These are phyloP conservation scores for Solanum clarkiae DNA, from an alignment of 257 asterid genomes.

Conservation along the genomic window DNA sequence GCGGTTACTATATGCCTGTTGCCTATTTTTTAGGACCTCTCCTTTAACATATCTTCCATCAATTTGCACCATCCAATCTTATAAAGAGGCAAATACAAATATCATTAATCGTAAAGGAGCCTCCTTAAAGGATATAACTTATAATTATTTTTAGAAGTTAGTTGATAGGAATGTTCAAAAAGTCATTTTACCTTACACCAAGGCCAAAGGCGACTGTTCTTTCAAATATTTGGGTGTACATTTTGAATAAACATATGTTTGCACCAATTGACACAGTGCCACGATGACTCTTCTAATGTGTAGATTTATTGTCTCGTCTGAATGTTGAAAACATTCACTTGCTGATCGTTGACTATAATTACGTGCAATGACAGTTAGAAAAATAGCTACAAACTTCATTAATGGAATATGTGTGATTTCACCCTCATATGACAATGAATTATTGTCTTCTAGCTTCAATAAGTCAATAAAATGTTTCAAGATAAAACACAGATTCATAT, in stretches of 20 bases:
- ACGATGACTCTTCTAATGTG: background rate
- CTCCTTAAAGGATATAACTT: no score
- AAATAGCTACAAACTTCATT: background rate
- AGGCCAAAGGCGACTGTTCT: no score
- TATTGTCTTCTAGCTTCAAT: background rate
- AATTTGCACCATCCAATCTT: no score
- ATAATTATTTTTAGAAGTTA: no score
- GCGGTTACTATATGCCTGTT: no score
- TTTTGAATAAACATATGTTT: background rate
- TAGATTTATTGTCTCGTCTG: background rate
- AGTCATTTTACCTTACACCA: no score
- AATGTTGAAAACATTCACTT: background rate
- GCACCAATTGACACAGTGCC: background rate
- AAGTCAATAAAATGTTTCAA: no score
- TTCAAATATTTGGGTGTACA: background rate
- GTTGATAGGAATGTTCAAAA: no score
- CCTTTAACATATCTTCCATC: no score
- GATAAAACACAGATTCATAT: background rate
- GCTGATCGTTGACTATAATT: background rate
- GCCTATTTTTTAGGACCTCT: no score
- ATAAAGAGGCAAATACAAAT: no score
- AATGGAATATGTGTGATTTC: background rate
- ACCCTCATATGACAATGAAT: background rate
- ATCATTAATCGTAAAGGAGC: no score
- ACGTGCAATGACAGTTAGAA: background rate